phyloP scores from a whole-genome alignment of 2,329 filamentous ascomycete species.

The Purpureocillium takamizusanense region DNA sequence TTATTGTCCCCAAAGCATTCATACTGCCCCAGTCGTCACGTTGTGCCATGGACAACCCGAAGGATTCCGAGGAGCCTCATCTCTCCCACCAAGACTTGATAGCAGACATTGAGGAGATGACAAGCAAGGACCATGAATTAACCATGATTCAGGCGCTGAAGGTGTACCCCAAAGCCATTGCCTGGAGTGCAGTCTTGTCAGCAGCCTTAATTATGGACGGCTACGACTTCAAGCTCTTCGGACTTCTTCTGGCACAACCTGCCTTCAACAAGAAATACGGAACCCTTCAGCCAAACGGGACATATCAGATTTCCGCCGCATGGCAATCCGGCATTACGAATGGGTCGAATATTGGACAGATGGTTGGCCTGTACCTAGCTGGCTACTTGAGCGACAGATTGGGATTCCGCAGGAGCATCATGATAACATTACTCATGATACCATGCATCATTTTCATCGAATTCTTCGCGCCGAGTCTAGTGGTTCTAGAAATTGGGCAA shows the following conservation, averaged over 20 bases:
- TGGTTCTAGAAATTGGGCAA: slow-evolving; percentile 26
- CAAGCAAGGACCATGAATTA: too few species aligned
- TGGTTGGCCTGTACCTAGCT: slow-evolving; percentile 34
- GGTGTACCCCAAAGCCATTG: slow-evolving; percentile 22
- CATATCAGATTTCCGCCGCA: slow-evolving; percentile 27
- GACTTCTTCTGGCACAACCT: slow-evolving; percentile 20
- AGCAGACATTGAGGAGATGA: too few species aligned
- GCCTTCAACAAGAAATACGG: slow-evolving; percentile 13
- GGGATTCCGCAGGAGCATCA: slow-evolving; percentile 30
- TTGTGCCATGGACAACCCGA: too few species aligned
- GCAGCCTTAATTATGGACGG: slow-evolving; percentile 32
- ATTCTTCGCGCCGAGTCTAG: slow-evolving; percentile 28
- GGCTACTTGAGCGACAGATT: slow-evolving; percentile 30
- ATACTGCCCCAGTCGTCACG: too few species aligned
- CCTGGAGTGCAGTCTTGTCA: slow-evolving; percentile 24
- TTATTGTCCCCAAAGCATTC: too few species aligned
- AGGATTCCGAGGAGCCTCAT: too few species aligned
- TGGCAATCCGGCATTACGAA: slow-evolving; percentile 38
- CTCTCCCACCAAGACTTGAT: too few species aligned
- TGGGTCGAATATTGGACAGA: slow-evolving; percentile 31
- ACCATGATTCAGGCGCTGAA: too few species aligned
- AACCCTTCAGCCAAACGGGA: slow-evolving; percentile 13
- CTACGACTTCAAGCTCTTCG: slow-evolving; percentile 23
- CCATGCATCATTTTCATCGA: slow-evolving; percentile 29
- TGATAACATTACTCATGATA: slow-evolving; percentile 25